Percentiles rank a stretch among this genome's conserved stretches.
Evolutionary conservation across 1,284 basidiomycete species (phyloP).

Genomic region (Naganishia sp.): DNA sequence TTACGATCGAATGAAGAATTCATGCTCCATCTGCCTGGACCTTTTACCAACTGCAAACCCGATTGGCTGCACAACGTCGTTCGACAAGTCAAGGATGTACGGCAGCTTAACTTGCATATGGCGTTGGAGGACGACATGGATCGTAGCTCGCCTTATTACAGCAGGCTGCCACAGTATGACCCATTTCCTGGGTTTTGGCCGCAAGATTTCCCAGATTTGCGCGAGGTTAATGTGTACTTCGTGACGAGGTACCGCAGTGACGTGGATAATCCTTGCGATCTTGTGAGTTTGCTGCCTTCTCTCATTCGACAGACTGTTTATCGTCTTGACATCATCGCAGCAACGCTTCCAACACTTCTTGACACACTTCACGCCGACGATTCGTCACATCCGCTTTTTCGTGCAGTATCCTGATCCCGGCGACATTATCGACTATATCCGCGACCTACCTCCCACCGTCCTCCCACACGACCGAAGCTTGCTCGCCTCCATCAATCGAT

Average conservation of each 20-base stretch:
- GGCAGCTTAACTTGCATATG: constrained; percentile 19
- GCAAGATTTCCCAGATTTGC: constrained; percentile 16
- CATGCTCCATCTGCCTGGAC: constrained; percentile 24
- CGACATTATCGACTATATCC: constrained; percentile 16
- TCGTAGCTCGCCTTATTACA: constrained; percentile 8
- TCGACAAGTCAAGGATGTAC: constrained; percentile 22
- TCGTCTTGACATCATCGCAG: neutral
- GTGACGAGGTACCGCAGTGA: constrained; percentile 14
- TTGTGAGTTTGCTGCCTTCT: neutral
- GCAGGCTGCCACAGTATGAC: constrained; percentile 7
- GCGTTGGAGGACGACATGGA: constrained; percentile 19
- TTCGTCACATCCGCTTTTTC: constrained; percentile 25
- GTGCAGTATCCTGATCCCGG: constrained; percentile 19
- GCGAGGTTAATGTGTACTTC: constrained; percentile 14
- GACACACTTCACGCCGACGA: constrained; percentile 12
- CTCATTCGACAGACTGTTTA: neutral
- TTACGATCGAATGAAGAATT: constrained; percentile 21
- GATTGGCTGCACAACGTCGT: constrained; percentile 25
- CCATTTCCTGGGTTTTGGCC: constrained; percentile 18
- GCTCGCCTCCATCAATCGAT: constrained; percentile 8
- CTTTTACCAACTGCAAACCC: constrained; percentile 4
- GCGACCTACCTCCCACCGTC: neutral
- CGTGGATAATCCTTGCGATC: constrained; percentile 15
- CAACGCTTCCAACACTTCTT: constrained; percentile 14
- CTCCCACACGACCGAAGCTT: constrained; percentile 10